Percentiles rank a stretch among this genome's conserved stretches.
phyloP scores from a whole-genome alignment of 441 rosid species.

The Populus trichocarpa region DNA sequence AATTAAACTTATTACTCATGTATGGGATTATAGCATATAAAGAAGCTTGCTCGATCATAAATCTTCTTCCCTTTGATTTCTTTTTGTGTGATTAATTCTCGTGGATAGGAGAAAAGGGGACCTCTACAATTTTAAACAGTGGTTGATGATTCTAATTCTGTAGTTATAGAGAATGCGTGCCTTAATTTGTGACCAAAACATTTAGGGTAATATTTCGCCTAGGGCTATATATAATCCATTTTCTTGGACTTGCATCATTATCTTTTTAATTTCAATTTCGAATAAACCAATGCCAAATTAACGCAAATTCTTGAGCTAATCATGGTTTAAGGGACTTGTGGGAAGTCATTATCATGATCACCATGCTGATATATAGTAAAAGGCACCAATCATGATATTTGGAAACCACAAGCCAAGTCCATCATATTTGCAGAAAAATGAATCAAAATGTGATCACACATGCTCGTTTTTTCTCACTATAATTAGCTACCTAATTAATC shows the following conservation, averaged over 20 bases:
- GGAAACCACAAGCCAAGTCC: background rate
- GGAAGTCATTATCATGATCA: background rate
- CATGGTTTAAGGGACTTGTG: background rate
- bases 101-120: conserved; percentile 14
- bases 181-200: no score
- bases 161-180: conserved; percentile 30
- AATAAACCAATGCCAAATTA: background rate
- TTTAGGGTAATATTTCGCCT: background rate
- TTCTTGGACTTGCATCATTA: background rate
- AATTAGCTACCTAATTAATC: background rate
- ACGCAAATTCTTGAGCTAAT: background rate
- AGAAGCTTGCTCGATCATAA: background rate
- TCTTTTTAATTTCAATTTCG: background rate
- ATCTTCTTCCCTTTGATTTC: background rate
- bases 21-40: background rate
- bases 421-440: no score
- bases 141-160: conserved; percentile 35
- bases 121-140: conserved; percentile 43
- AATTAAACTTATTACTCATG: background rate
- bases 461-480: background rate
- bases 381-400: background rate
- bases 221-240: background rate
- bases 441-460: no score
- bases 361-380: background rate
- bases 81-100: no score